These are phyloP conservation scores for Plantago major DNA, from an alignment of 257 asterid genomes.

Conservation along the genomic window DNA sequence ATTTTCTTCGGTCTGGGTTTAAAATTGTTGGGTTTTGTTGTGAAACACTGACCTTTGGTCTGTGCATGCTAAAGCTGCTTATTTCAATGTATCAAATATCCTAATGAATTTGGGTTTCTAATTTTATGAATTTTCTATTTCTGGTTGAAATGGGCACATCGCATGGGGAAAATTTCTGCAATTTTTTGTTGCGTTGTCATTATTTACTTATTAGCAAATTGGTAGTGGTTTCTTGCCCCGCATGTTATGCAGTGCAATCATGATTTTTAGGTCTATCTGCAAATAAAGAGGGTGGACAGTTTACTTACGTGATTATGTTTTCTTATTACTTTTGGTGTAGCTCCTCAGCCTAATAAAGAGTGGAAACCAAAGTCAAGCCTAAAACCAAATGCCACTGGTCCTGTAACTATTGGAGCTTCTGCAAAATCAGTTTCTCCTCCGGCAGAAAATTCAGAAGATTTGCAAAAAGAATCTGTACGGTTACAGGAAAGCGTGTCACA, in stretches of 20 bases:
- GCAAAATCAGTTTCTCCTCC: constrained; percentile 50
- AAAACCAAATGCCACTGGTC: constrained; percentile 45
- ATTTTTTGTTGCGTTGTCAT: constrained; percentile 1
- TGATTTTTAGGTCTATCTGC: constrained; percentile 1
- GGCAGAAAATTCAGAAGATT: constrained; percentile 34
- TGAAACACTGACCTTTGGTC: too few relatives aligned
- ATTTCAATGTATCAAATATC: too few relatives aligned
- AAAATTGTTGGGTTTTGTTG: neutral
- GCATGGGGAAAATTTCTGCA: neutral
- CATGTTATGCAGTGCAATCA: constrained; percentile 3
- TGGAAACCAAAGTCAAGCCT: constrained; percentile 89
- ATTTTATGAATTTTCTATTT: constrained; percentile 5
- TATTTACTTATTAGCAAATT: neutral
- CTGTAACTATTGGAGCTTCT: constrained; percentile 58
- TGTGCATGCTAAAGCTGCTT: too few relatives aligned
- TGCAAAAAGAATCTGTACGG: constrained; percentile 44
- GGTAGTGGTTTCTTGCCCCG: constrained; percentile 10
- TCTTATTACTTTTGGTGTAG: constrained; percentile 30
- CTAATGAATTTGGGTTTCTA: too few relatives aligned
- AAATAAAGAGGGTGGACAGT: constrained; percentile 11
- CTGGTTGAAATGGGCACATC: neutral
- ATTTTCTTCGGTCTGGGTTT: neutral
- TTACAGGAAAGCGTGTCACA: constrained; percentile 48
- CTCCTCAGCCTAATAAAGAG: constrained; percentile 70
- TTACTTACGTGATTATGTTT: constrained; percentile 17